Percentiles rank a stretch among this genome's conserved stretches.
These are phyloP conservation scores for Nakazawaea ernobii DNA, from an alignment of 805 yeast species.

Conservation along the genomic window DNA sequence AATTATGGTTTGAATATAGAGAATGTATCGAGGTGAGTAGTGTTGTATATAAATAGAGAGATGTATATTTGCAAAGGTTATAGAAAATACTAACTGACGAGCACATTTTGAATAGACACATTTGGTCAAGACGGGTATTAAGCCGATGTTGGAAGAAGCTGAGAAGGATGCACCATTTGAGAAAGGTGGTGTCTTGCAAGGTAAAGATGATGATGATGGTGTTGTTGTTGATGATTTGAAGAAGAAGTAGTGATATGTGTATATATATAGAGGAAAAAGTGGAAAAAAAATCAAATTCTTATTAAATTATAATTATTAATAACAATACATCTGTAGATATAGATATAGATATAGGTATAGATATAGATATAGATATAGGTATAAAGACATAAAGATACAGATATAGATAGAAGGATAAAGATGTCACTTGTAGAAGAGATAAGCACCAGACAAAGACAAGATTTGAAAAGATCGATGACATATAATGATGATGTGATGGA, in stretches of 20 bases:
- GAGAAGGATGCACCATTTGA: conserved; percentile 87
- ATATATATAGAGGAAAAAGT: too few species aligned
- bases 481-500: neutral
- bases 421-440: conserved; percentile 13
- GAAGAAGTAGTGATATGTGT: too few species aligned
- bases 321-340: too few species aligned
- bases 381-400: neutral
- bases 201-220: conserved; percentile 9
- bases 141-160: conserved; percentile 82
- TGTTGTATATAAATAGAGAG: too few species aligned
- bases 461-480: neutral
- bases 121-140: conserved; percentile 67
- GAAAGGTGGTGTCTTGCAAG: conserved; percentile 46
- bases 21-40: conserved; percentile 71
- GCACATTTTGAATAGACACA: conserved; percentile 31
- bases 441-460: neutral
- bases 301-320: too few species aligned
- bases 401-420: too few species aligned
- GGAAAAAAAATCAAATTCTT: too few species aligned
- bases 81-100: neutral
- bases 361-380: too few species aligned
- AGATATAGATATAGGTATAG: neutral
- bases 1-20: conserved; percentile 81
- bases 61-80: too few species aligned
- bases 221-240: too few species aligned